phyloP scores from a whole-genome alignment of 2,329 filamentous ascomycete genomes.

The Penicillium sp. region DNA sequence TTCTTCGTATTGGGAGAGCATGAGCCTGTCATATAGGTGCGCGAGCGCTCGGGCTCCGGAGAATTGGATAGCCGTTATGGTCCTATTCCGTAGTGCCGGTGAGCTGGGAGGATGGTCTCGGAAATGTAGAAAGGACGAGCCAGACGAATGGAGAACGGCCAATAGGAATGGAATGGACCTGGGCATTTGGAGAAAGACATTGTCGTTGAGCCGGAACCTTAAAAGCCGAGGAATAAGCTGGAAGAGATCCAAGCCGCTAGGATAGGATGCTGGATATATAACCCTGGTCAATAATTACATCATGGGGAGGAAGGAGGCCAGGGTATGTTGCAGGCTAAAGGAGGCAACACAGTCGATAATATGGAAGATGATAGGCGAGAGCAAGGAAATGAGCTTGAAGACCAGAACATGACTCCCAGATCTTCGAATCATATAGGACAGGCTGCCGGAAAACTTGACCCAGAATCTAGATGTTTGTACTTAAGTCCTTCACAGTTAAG shows the following conservation, averaged over 20 bases:
- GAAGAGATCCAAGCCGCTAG: background rate
- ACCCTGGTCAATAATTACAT: constrained; percentile 16
- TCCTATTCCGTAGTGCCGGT: background rate
- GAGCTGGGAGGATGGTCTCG: background rate
- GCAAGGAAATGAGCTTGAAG: too few relatives aligned
- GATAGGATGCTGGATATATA: background rate
- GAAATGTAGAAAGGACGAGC: background rate
- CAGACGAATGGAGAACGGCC: background rate
- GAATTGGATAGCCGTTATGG: background rate
- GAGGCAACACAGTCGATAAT: background rate
- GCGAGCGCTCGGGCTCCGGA: background rate
- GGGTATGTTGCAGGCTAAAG: background rate
- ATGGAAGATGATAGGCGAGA: too few relatives aligned
- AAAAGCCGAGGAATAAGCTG: background rate
- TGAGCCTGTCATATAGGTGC: background rate
- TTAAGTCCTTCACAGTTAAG: too few relatives aligned
- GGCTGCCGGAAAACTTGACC: too few relatives aligned
- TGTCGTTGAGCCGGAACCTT: background rate
- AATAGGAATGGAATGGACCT: background rate
- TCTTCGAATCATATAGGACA: too few relatives aligned
- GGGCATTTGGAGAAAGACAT: background rate
- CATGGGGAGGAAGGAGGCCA: background rate
- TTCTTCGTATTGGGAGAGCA: background rate
- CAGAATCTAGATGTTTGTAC: too few relatives aligned
- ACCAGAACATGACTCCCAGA: too few relatives aligned